phyloP scores from a whole-genome alignment of 2,329 filamentous ascomycete species.

The Colletotrichum scovillei region DNA sequence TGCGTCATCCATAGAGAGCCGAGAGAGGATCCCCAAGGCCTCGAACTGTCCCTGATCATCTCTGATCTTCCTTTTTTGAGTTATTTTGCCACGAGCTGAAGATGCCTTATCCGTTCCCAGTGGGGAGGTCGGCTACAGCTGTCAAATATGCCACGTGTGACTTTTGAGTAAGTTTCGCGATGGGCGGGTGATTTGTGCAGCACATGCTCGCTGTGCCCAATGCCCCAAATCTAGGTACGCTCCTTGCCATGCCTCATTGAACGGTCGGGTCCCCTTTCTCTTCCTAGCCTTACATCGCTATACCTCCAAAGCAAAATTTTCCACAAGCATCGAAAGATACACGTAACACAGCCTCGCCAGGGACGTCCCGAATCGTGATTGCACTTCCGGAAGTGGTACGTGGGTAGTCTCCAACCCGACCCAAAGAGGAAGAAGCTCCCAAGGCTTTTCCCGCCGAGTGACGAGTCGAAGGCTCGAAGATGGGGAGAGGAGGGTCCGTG shows the following conservation, averaged over 20 bases:
- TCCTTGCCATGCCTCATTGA: not conserved
- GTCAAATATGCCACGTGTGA: not conserved
- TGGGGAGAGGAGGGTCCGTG: not conserved
- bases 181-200: not conserved
- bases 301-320: not conserved
- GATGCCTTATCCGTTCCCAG: not conserved
- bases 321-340: not conserved
- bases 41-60: constrained; percentile 23
- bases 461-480: not conserved
- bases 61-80: not conserved
- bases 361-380: not conserved
- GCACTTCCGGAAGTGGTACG: not conserved
- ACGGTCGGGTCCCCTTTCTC: not conserved
- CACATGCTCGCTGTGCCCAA: not conserved
- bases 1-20: constrained; percentile 13
- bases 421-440: not conserved
- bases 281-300: not conserved
- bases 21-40: not conserved
- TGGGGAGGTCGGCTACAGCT: not conserved
- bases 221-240: not conserved
- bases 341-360: not conserved
- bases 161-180: not conserved
- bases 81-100: constrained; percentile 8
- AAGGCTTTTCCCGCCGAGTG: not conserved
- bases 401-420: not conserved